Evolutionary conservation across 768 basidiomycete species (phyloP).

Genomic region (Phallus indusiatus): DNA sequence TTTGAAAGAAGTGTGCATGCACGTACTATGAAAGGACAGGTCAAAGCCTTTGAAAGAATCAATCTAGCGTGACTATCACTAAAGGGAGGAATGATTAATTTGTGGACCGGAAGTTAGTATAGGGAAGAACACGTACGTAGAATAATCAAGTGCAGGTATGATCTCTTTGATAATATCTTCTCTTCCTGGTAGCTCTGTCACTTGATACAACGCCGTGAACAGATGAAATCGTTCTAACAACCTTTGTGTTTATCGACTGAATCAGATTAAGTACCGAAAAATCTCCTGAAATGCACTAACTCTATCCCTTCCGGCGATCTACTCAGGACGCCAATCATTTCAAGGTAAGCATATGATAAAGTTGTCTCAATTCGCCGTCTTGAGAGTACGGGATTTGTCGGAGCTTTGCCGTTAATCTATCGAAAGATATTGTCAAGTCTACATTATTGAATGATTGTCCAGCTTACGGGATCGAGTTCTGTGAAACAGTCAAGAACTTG

Average conservation of each 20-base stretch:
- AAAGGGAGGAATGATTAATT: constrained; percentile 9
- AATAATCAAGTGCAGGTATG: constrained; percentile 87
- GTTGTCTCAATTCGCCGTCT: constrained; percentile 74
- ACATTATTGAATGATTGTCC: background rate
- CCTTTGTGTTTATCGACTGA: constrained; percentile 28
- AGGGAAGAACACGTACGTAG: constrained; percentile 39
- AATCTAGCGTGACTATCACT: constrained; percentile 95
- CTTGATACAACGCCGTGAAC: constrained; percentile 92
- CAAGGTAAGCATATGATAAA: constrained; percentile 85
- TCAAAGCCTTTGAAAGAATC: constrained; percentile 87
- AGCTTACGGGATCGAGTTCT: constrained; percentile 82
- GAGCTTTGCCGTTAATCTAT: constrained; percentile 64
- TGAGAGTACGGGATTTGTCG: constrained; percentile 77
- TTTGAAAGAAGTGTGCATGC: background rate
- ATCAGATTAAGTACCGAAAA: background rate
- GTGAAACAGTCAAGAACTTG: constrained; percentile 84
- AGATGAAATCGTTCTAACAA: constrained; percentile 85
- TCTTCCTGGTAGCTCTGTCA: constrained; percentile 82
- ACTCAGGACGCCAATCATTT: constrained; percentile 89
- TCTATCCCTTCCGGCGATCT: constrained; percentile 83
- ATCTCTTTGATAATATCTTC: constrained; percentile 90
- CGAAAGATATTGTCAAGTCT: background rate
- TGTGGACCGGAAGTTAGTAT: background rate
- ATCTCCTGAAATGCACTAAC: constrained; percentile 34
- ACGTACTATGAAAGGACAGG: constrained; percentile 79